Percentiles rank a stretch among this genome's conserved stretches.
Conservation (phyloP, 495 filamentous ascomycete genomes). For the Talaromyces thailandensis region DNA sequence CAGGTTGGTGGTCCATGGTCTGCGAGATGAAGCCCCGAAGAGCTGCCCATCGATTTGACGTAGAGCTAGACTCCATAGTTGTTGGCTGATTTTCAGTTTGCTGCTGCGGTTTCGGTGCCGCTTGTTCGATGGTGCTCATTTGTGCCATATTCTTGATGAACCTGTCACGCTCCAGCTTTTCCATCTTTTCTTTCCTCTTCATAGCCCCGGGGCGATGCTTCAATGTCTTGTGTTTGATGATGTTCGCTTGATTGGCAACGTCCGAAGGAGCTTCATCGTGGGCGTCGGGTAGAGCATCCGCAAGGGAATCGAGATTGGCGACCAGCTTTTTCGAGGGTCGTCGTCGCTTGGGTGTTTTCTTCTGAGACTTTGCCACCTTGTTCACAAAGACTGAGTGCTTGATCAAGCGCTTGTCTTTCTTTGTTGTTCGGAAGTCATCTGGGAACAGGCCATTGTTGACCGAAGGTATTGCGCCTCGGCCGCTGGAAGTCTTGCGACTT, state of each 20-base stretch:
- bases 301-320: conserved; percentile 66
- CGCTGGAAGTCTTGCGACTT: conserved; percentile 17
- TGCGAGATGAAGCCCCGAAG: conserved; percentile 59
- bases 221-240: conserved; percentile 61
- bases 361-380: conserved; percentile 57
- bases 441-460: conserved; percentile 20
- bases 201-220: conserved; percentile 66
- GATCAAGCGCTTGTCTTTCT: conserved; percentile 68
- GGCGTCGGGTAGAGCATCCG: conserved; percentile 64
- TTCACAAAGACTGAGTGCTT: conserved; percentile 69
- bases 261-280: conserved; percentile 21
- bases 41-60: conserved; percentile 57
- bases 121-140: conserved; percentile 24
- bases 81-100: conserved; percentile 10
- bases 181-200: conserved; percentile 73
- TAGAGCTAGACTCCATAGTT: conserved; percentile 22
- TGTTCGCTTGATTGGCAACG: conserved; percentile 29
- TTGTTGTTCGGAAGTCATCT: conserved; percentile 52
- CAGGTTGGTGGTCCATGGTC: conserved; percentile 66
- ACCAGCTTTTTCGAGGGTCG: conserved; percentile 67
- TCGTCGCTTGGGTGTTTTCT: conserved; percentile 46
- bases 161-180: conserved; percentile 67
- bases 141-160: conserved; percentile 76
- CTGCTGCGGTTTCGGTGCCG: conserved; percentile 8
- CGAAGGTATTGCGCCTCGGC: conserved; percentile 16